These are phyloP conservation scores for Sabuloglossum arenarium DNA, from an alignment of 495 filamentous ascomycete species.

Conservation along the genomic window DNA sequence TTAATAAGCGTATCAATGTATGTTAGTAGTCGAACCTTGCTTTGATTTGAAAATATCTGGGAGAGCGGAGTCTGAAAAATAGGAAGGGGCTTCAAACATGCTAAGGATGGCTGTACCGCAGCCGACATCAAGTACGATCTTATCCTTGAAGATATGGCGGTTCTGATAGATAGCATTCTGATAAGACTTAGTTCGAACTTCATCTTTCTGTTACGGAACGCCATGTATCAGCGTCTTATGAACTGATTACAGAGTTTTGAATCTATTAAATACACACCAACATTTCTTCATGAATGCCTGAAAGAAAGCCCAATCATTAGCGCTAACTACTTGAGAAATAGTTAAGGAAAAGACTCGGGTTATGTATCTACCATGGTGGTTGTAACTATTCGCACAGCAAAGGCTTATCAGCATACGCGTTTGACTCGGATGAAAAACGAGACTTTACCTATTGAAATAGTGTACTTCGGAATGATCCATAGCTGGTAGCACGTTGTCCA, in stretches of 20 bases:
- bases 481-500: constrained; percentile 27
- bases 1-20: constrained; percentile 17
- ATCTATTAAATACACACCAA: constrained; percentile 40
- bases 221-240: not conserved
- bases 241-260: not conserved
- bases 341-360: constrained; percentile 6
- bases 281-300: constrained; percentile 97
- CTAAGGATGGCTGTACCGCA: constrained; percentile 83
- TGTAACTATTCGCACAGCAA: constrained; percentile 37
- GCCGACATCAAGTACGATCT: constrained; percentile 92
- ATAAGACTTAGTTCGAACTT: constrained; percentile 87
- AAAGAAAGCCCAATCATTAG: constrained; percentile 15
- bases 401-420: not conserved
- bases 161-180: constrained; percentile 94
- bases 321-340: constrained; percentile 4
- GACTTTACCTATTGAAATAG: constrained; percentile 81
- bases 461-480: constrained; percentile 82
- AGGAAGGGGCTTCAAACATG: constrained; percentile 36
- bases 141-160: constrained; percentile 89
- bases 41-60: not conserved
- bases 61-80: not conserved
- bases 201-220: constrained; percentile 56
- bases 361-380: constrained; percentile 63
- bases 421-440: constrained; percentile 12
- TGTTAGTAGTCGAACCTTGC: not conserved